Evolutionary conservation across 1,284 basidiomycete genomes (phyloP).

Genomic region (Anthracocystis setariae): DNA sequence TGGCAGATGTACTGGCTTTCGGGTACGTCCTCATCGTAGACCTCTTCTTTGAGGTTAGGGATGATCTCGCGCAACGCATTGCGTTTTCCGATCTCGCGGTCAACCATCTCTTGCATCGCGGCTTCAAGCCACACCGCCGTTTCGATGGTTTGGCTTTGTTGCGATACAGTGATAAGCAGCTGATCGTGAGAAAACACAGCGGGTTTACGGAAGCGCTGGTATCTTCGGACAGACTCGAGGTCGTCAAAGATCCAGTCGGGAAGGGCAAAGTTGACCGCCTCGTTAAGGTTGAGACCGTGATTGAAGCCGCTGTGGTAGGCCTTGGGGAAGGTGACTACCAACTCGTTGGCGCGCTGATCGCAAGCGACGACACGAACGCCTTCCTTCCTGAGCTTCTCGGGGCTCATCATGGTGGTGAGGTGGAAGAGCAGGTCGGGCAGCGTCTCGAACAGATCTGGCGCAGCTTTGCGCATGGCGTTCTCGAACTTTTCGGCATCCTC

Average conservation of each 20-base stretch:
- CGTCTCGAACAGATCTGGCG: constrained; percentile 97
- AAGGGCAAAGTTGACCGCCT: constrained; percentile 98
- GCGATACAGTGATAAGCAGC: constrained; percentile 90
- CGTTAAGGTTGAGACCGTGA: constrained; percentile 97
- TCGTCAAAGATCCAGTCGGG: constrained; percentile 93
- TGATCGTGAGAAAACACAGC: constrained; percentile 99
- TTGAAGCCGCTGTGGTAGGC: constrained; percentile 99
- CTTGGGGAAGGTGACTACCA: constrained; percentile 93
- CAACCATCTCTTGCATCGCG: constrained; percentile 86
- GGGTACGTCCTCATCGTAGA: constrained; percentile 81
- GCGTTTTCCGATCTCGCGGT: constrained; percentile 81
- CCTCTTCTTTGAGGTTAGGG: constrained; percentile 74
- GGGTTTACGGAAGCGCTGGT: constrained; percentile 86
- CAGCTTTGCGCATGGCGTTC: constrained; percentile 90
- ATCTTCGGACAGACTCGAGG: constrained; percentile 82
- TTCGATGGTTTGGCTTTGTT: constrained; percentile 90
- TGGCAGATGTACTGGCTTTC: constrained; percentile 96
- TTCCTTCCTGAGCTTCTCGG: constrained; percentile 82
- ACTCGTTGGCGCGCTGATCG: constrained; percentile 96
- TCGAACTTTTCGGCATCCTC: constrained; percentile 95
- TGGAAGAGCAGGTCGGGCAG: constrained; percentile 97
- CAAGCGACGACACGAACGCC: constrained; percentile 94
- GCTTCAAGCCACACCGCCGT: constrained; percentile 84
- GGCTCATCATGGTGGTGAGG: constrained; percentile 97
- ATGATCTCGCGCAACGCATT: constrained; percentile 70